These are phyloP conservation scores for Thermoascus crustaceus DNA, from an alignment of 2,329 filamentous ascomycete species.

Conservation along the genomic window DNA sequence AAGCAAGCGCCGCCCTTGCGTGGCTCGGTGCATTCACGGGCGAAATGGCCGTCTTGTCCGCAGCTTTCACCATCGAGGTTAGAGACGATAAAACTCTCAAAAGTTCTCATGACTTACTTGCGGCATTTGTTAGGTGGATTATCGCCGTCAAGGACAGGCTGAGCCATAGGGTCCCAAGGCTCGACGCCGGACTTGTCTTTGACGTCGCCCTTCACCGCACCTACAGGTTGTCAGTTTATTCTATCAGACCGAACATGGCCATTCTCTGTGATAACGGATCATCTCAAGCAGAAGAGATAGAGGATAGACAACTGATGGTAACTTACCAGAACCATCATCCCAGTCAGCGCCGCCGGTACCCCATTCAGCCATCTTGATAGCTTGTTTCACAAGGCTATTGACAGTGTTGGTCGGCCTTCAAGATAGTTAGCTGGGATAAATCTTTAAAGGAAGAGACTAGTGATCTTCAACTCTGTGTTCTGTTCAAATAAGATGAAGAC, in stretches of 20 bases:
- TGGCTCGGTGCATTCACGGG: conserved; percentile 37
- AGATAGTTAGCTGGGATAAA: too few species aligned
- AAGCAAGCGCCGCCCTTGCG: conserved; percentile 35
- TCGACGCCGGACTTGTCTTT: conserved; percentile 4
- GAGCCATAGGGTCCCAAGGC: conserved; percentile 5
- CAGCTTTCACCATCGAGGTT: conserved; percentile 20
- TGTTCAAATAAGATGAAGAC: too few species aligned
- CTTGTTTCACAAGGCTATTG: not conserved
- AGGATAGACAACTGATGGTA: not conserved
- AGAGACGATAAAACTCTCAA: conserved; percentile 4
- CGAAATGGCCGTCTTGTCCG: conserved; percentile 29
- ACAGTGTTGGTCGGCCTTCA: too few species aligned
- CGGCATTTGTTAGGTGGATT: conserved; percentile 19
- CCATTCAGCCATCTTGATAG: conserved; percentile 3
- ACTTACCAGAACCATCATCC: conserved; percentile 7
- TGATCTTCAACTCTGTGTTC: too few species aligned
- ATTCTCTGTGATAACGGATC: not conserved
- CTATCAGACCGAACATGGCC: not conserved
- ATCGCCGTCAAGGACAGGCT: conserved; percentile 2
- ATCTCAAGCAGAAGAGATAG: not conserved
- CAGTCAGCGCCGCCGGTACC: conserved; percentile 4
- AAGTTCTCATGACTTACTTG: conserved; percentile 23
- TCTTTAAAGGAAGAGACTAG: too few species aligned
- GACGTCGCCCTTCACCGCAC: not conserved
- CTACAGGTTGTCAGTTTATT: not conserved